Evolutionary conservation across 2,329 filamentous ascomycete species (phyloP).

Genomic region (Westerdykella aurantiaca): DNA sequence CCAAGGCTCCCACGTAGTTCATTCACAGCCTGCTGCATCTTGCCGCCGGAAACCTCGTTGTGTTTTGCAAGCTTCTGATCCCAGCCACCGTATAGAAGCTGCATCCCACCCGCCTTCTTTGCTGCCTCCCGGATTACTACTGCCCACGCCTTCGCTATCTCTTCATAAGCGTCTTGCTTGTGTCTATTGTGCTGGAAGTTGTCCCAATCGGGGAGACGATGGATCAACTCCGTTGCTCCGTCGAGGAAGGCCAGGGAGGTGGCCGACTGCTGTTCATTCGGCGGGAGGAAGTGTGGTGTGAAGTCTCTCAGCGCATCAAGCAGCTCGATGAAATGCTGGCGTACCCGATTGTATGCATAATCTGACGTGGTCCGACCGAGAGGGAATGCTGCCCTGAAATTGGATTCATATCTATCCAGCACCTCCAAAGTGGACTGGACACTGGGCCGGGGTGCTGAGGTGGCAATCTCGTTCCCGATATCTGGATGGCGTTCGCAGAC

Average conservation of each 20-base stretch:
- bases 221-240: slow-evolving; percentile 82
- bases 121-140: slow-evolving; percentile 84
- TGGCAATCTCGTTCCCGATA: slow-evolving; percentile 77
- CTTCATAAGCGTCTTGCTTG: slow-evolving; percentile 93
- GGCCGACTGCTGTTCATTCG: slow-evolving; percentile 77
- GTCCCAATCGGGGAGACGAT: slow-evolving; percentile 86
- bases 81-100: slow-evolving; percentile 85
- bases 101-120: slow-evolving; percentile 85
- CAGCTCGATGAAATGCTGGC: slow-evolving; percentile 70
- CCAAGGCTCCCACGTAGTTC: slow-evolving; percentile 69
- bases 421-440: slow-evolving; percentile 75
- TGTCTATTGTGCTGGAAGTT: slow-evolving; percentile 82
- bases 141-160: slow-evolving; percentile 90
- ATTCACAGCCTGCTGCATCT: slow-evolving; percentile 71
- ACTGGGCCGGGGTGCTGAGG: slow-evolving; percentile 79
- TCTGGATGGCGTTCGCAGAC: slow-evolving; percentile 87
- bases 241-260: slow-evolving; percentile 83
- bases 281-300: slow-evolving; percentile 90
- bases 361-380: slow-evolving; percentile 79
- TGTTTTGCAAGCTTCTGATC: slow-evolving; percentile 82
- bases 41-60: slow-evolving; percentile 78
- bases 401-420: slow-evolving; percentile 72
- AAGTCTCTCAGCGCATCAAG: slow-evolving; percentile 90
- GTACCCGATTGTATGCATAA: slow-evolving; percentile 91
- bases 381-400: slow-evolving; percentile 73